Base-by-base conservation (phyloP, 1,139 yeast genomes). In the Nakaseomyces uthaithaninus region DNA sequence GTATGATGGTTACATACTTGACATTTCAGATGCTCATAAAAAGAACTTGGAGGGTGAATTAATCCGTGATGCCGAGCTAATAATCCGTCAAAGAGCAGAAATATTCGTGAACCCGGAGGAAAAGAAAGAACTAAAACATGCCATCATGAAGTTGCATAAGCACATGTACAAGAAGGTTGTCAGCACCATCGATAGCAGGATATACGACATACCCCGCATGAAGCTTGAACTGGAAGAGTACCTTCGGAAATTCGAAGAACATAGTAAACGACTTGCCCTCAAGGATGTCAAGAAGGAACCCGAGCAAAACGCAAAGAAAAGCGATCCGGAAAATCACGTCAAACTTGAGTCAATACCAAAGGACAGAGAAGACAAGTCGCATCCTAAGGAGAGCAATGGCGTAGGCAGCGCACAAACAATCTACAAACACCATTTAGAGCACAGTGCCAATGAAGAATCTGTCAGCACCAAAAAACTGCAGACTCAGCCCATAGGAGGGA, bases 41-140 rank as follows among this genome's bases (percentile, higher is more conserved):
- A 72, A 74, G 49, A 72, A 68, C 46, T 63, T 82, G 2, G 98
- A 91, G 49, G 68, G 71, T 46, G 97, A 87, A 54, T 67, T 87
- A 24, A 55, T 80, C 1, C 68, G 68, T 33, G 97, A 89, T 59
- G 68, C 87, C 0, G 74, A 69, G 33, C 55, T 66, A 17, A 81
- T 85, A 31, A 48, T 74, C 15, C 69, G 67, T 8, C 81, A 80
- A 45, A 69, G 74, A 27, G 66, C 45, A 24, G 39, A 40, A 6
- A 33, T 51, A 12, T 36, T 48, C 11, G 36, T 40, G 9, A 45
- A 53, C 22, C 49, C 66, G 11, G 53, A 45, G 10, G 57, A 44
- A 8, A 36, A 55, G 3, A 23, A 16, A 8, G 55, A 48, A 37
- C 40, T 53, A 42, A 53, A 44, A 31, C 49, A 50, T 9, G 46